These are phyloP conservation scores for Diutina sp. DNA, from an alignment of 1,139 yeast genomes.

Conservation along the genomic window DNA sequence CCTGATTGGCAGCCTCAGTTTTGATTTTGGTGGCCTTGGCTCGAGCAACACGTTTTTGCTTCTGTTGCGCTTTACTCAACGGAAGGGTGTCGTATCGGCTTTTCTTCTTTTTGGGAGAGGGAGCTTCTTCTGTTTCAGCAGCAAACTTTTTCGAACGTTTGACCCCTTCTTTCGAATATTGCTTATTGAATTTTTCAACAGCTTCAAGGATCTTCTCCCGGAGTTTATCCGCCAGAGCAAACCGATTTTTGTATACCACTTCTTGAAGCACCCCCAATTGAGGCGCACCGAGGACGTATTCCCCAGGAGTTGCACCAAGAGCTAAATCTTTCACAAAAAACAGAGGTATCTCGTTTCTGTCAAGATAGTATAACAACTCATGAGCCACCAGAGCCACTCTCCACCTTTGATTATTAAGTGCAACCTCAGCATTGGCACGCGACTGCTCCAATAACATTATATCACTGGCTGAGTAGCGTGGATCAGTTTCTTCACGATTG, in stretches of 20 bases:
- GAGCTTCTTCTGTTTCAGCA: not conserved
- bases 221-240: conserved; percentile 8
- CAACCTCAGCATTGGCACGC: conserved; percentile 29
- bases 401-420: conserved; percentile 43
- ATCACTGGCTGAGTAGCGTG: conserved; percentile 25
- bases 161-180: conserved; percentile 4
- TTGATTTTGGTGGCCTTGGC: not conserved
- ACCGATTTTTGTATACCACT: conserved; percentile 40
- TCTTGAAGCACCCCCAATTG: conserved; percentile 41
- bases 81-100: not conserved
- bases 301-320: conserved; percentile 14
- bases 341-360: conserved; percentile 24
- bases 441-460: conserved; percentile 24
- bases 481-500: conserved; percentile 11
- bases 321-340: conserved; percentile 27
- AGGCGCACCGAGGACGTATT: conserved; percentile 41
- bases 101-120: not conserved
- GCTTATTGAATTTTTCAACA: conserved; percentile 22
- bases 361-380: conserved; percentile 47
- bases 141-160: not conserved
- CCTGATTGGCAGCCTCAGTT: not conserved
- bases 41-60: not conserved
- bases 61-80: not conserved
- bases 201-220: conserved; percentile 19
- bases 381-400: conserved; percentile 41